These are phyloP conservation scores for Fimicolochytrium jonesii DNA, from an alignment of 192 early-diverging fungal species.

Conservation along the genomic window DNA sequence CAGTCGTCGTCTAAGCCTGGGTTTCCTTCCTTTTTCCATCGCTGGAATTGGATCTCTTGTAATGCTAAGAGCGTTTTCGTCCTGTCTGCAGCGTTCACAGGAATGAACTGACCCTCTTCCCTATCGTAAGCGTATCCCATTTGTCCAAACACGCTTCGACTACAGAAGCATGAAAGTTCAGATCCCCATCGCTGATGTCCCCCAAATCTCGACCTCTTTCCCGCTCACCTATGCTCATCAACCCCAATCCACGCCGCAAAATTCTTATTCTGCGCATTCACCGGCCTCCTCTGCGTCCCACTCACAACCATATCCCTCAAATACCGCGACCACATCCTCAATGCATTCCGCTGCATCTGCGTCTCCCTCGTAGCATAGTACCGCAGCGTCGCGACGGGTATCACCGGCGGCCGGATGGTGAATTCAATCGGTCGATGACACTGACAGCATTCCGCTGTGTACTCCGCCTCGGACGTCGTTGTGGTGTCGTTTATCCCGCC, in stretches of 20 bases:
- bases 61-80: not conserved
- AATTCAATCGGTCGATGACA: not conserved
- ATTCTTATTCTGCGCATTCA: not conserved
- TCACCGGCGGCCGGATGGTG: not conserved
- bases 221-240: constrained; percentile 6
- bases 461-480: no score
- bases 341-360: not conserved
- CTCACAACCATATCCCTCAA: not conserved
- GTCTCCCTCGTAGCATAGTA: not conserved
- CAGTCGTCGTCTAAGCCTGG: not conserved
- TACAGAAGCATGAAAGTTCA: not conserved
- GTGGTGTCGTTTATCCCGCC: not conserved
- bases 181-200: not conserved
- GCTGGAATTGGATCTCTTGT: constrained; percentile 10
- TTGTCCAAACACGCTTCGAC: not conserved
- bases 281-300: not conserved
- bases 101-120: not conserved
- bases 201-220: no score
- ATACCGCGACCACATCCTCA: not conserved
- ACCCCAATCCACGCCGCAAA: constrained; percentile 6
- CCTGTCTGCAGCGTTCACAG: not conserved
- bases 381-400: not conserved
- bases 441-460: constrained; percentile 2
- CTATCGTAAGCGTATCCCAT: constrained; percentile 4
- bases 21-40: constrained; percentile 19